Evolutionary conservation across 805 yeast species (phyloP), one percentile per base, ranked within the genome.

Genomic region (Millerozyma acaciae): DNA sequence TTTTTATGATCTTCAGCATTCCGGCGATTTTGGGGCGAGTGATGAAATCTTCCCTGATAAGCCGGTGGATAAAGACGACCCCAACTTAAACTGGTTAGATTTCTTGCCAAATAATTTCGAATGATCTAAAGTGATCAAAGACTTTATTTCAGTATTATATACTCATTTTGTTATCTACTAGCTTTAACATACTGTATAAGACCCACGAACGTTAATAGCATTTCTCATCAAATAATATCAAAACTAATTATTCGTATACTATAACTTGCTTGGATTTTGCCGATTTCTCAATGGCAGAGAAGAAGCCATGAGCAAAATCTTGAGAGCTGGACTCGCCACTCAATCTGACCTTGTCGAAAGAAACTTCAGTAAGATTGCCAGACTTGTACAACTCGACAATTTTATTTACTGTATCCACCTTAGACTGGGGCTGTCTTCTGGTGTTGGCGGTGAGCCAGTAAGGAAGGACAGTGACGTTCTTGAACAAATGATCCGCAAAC

Each of bases 331-430:
- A 8, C 8, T 8, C 8, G 10, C 9, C 8, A 20, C 10, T 10
- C 9, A 20, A 20, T 10, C 8, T 10, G 10, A 8, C 9, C 8
- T 8, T 8, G 10, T 62, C 57, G 34, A 55, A 60, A 1, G 76
- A 72, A 6, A 76, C 72, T 19, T 69, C 73, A 16, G 48, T 53
- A 19, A 84, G 54, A 34, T 75, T 67, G n/a, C 81, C 83, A 2
- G 62, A 50, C 33, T 77, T 64, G 56, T 80, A 81, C 44, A 82
- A 60, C 29, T 74, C 62, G 26, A 82, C 63, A 26, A 87, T 64
- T 21, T 67, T 74, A 6, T 61, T 42, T 19, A 84, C 65, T n/a
- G 81, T 73, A 3, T 65, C 62, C 25, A 68, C 65, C 53, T 83
- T 83, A 21, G 69, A 65, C 20, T 69, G 68, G 3, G 93, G 90